Conservation (phyloP, 2,329 filamentous ascomycete species). For the Hypocreales sp. region DNA sequence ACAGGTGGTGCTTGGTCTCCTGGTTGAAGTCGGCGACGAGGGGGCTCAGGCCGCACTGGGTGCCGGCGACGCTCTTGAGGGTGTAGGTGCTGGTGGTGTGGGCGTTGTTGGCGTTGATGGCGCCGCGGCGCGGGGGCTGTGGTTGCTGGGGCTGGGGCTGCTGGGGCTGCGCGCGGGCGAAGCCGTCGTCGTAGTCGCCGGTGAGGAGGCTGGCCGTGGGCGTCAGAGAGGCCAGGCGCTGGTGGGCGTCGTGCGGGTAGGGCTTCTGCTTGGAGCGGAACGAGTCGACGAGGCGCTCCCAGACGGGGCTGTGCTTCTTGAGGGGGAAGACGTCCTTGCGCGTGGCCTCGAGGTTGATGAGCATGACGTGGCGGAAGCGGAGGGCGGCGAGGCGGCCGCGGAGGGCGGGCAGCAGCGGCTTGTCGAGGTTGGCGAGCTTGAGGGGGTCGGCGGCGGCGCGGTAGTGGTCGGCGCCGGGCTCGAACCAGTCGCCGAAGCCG, state of each 20-base stretch:
- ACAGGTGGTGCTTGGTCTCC: too few relatives aligned
- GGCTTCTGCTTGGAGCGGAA: constrained; percentile 12
- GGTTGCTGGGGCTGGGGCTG: too few relatives aligned
- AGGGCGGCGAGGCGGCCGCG: constrained; percentile 12
- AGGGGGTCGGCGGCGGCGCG: constrained; percentile 20
- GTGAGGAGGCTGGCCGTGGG: constrained; percentile 17
- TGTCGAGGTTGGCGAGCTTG: constrained; percentile 22
- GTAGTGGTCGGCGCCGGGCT: constrained; percentile 10
- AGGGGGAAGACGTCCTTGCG: constrained; percentile 28
- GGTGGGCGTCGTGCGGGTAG: constrained; percentile 16
- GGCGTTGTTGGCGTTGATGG: constrained; percentile 22
- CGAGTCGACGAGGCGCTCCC: constrained; percentile 16
- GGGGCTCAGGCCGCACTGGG: too few relatives aligned
- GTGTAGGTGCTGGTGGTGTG: constrained; percentile 26
- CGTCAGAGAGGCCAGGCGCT: constrained; percentile 13
- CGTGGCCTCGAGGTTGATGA: constrained; percentile 29
- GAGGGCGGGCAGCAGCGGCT: constrained; percentile 13
- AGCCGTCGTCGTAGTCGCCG: constrained; percentile 19
- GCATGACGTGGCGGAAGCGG: constrained; percentile 24
- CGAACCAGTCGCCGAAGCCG: constrained; percentile 16
- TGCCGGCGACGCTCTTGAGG: too few relatives aligned
- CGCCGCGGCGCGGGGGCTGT: constrained; percentile 13
- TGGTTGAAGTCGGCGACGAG: too few relatives aligned
- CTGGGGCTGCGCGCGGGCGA: too few relatives aligned
- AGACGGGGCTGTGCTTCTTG: constrained; percentile 22